Evolutionary conservation across 345 rosid species (phyloP), one percentile per base, ranked within the genome.

Genomic region (Passiflora organensis): DNA sequence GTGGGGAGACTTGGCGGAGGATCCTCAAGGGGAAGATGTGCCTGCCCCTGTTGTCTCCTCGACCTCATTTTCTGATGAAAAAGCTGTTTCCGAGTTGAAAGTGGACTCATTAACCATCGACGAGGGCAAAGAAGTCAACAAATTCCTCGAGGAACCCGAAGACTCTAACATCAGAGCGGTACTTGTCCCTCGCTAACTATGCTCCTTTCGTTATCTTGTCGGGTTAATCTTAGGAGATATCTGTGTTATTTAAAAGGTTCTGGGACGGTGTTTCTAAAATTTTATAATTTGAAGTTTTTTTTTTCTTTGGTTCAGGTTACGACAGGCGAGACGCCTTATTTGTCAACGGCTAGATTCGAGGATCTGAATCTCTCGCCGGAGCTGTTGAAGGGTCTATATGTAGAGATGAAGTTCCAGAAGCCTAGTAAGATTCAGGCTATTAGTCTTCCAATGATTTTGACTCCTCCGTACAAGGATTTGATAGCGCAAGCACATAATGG

Each of bases 401-500:
- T 82, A 0, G 94, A 89, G 62, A 93, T 93, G 99, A 86, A 83
- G 43, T 93, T 93, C 43, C 74, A 84, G 57, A 89, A 89, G 69
- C 99, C 99, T 1, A 93, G 99, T 54, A 89, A 86, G 82, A 89
- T 93, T 43, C 99, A 93, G 73, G 94, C 94, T 1, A 78, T 86
- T 36, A 93, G 85, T 64, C 74, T 93, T 62, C 99, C 99, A 0
- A 93, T 93, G 99, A 93, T 93, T 5, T 59, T 93, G 70, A 89
- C 82, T 6, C 89, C 97, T 17, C 99, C 99, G 0, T 68, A 77
- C 69, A 81, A 83, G 72, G 71, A 93, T 73, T 71, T 93, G 53
- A 76, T 93, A 12, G 99, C 99, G 6, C 99, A 93, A 68, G 99
- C 99, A 0, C 96, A 83, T 58, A 93, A 89, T 56, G 99, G 99